Percentiles rank a stretch among this genome's conserved stretches.
Conservation (phyloP, 768 basidiomycete genomes). For the Rhizopogon vesiculosus region DNA sequence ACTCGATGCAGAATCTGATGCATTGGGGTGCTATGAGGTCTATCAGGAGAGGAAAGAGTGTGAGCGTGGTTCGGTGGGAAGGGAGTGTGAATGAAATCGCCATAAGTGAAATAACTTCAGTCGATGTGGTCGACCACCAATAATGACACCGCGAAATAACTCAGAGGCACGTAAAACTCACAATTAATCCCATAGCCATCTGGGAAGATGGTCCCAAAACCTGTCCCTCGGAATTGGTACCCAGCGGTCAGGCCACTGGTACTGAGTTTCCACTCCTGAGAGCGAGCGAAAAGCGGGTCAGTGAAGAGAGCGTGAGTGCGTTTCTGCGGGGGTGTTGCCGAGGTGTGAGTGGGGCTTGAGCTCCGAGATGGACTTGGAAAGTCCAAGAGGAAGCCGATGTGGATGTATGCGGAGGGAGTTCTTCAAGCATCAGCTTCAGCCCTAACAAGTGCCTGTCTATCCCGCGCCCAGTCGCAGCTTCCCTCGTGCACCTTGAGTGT, state of each 20-base stretch:
- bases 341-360: slow-evolving; percentile 30
- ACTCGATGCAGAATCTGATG: slow-evolving; percentile 93
- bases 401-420: neutral
- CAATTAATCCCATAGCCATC: slow-evolving; percentile 90
- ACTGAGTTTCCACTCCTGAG: slow-evolving; percentile 82
- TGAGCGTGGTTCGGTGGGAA: neutral
- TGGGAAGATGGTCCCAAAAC: slow-evolving; percentile 77
- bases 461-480: slow-evolving; percentile 77
- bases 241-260: slow-evolving; percentile 90
- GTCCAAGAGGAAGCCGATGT: neutral
- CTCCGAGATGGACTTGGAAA: neutral
- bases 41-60: slow-evolving; percentile 26
- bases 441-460: slow-evolving; percentile 92
- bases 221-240: slow-evolving; percentile 82
- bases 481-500: slow-evolving; percentile 69
- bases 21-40: slow-evolving; percentile 76
- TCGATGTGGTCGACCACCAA: neutral
- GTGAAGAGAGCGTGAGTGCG: slow-evolving; percentile 50
- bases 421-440: slow-evolving; percentile 57
- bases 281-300: slow-evolving; percentile 69
- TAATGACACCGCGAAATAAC: neutral
- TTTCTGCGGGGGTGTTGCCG: slow-evolving; percentile 37
- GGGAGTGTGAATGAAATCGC: neutral
- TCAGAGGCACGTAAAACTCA: neutral
- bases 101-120: slow-evolving; percentile 13